Evolutionary conservation across 2,329 filamentous ascomycete species (phyloP).

Genomic region (Ustilaginoidea virens): DNA sequence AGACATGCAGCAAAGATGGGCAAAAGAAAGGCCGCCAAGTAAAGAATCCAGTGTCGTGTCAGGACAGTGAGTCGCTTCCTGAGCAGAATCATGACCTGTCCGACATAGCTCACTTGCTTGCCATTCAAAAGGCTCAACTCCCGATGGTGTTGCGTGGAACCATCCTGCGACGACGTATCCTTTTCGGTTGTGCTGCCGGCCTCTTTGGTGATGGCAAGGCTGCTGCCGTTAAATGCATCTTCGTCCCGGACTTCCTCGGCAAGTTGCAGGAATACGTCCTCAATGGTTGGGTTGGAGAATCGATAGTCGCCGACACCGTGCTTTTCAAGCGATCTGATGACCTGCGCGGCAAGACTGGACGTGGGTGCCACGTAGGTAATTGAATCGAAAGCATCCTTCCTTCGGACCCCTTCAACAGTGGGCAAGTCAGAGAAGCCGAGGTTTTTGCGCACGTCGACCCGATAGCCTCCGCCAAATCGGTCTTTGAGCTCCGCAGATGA

Average conservation of each 20-base stretch:
- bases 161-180: conserved; percentile 9
- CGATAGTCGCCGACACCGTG: conserved; percentile 61
- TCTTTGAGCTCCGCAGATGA: conserved; percentile 80
- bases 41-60: conserved; percentile 63
- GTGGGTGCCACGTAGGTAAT: conserved; percentile 57
- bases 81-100: conserved; percentile 62
- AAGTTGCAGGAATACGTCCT: conserved; percentile 79
- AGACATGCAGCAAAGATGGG: conserved; percentile 68
- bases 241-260: conserved; percentile 62
- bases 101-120: conserved; percentile 48
- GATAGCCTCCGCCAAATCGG: conserved; percentile 67
- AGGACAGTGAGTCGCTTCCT: conserved; percentile 64
- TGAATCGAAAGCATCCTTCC: conserved; percentile 50
- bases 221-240: conserved; percentile 14
- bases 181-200: conserved; percentile 12
- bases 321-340: conserved; percentile 54
- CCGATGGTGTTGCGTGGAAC: conserved; percentile 10
- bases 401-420: conserved; percentile 38
- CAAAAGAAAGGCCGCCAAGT: conserved; percentile 57
- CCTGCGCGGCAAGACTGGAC: conserved; percentile 53
- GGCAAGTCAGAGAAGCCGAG: conserved; percentile 30
- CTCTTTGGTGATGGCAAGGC: conserved; percentile 6
- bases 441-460: conserved; percentile 56
- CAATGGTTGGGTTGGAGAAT: conserved; percentile 77
- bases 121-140: conserved; percentile 50